Evolutionary conservation across 1,139 yeast species (phyloP), one percentile per base, ranked within the genome.

Genomic region (Blastobotrys elegans): DNA sequence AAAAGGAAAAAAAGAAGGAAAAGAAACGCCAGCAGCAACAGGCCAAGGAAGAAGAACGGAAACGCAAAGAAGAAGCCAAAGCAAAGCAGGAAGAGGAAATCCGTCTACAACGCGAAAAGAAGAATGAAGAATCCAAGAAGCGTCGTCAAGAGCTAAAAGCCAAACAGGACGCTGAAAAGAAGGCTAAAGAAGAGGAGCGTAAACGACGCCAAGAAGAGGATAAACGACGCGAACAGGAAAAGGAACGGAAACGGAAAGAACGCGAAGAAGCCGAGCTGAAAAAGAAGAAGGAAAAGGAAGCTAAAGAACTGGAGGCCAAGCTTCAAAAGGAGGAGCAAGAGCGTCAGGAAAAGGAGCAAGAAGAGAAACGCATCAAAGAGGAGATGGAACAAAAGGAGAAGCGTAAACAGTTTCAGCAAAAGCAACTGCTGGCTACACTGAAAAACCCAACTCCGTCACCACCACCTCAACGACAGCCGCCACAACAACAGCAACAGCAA

Each of bases 1-100:
- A 84, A 56, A 82, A 79, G 64, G 95, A 87, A 59, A 82, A 81
- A 68, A 81, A 83, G 49, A 82, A 82, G 62, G 94, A 86, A 57
- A 85, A 84, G 74, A 85, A 84, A 63, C 74, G 84, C 22, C 73
- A 76, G 37, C 82, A 76, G 53, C 85, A 82, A 60, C 72, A 73
- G 45, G 88, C 86, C 18, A 84, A 82, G 56, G 96, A 87, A 60
- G 90, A 84, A 56, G 95, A 85, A 62, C 73, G 77, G 44, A 71
- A 70, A 44, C 72, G 72, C 50, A 76, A 75, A 54, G 88, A 82
- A 58, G 83, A 76, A 40, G 87, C 80, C 36, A 71, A 73, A 55
- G 73, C 73, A 2, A 63, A 64, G 24, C 69, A 63, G 1, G 85
- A 79, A 52, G 81, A 75, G 46, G 74, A 75, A 20, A 51, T 55